These are phyloP conservation scores for Coriaria nepalensis DNA, from an alignment of 306 rosid species.

Conservation along the genomic window DNA sequence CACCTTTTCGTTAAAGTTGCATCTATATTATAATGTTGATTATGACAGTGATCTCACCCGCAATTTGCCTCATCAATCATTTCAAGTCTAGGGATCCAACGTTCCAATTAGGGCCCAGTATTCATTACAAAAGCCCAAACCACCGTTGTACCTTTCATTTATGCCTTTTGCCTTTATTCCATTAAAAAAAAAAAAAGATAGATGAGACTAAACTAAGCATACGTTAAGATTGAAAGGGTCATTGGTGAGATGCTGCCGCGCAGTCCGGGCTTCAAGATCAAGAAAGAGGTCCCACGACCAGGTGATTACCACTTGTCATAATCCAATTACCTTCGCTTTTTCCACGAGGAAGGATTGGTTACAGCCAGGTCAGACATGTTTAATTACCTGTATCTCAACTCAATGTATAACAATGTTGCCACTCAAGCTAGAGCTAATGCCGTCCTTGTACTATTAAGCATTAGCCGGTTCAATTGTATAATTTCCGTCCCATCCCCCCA, in stretches of 20 bases:
- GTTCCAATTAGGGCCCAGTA: slow-evolving; percentile 21
- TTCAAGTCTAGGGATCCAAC: slow-evolving; percentile 73
- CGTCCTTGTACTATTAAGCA: too few species aligned
- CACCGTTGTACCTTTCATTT: slow-evolving; percentile 3
- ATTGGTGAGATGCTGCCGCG: slow-evolving; percentile 25
- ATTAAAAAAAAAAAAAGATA: slow-evolving; percentile 1
- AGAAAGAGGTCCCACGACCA: slow-evolving; percentile 22
- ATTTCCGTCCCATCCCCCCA: too few species aligned
- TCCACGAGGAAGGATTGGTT: slow-evolving; percentile 22
- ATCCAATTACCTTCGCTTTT: neutral
- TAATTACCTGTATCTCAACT: too few species aligned
- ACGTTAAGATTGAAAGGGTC: neutral
- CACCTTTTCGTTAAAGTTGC: neutral
- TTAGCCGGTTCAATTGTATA: too few species aligned
- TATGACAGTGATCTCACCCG: too few species aligned
- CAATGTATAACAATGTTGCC: too few species aligned
- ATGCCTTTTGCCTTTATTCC: slow-evolving; percentile 24
- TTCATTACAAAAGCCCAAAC: slow-evolving; percentile 25
- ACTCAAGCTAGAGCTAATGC: too few species aligned
- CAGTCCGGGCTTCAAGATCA: slow-evolving; percentile 12
- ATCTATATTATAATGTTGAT: too few species aligned
- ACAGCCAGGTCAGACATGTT: too few species aligned
- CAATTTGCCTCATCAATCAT: slow-evolving; percentile 38
- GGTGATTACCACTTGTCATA: slow-evolving; percentile 4
- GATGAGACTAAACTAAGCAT: neutral